These are phyloP conservation scores for Cyberlindnera saturnus DNA, from an alignment of 805 yeast species.

Conservation along the genomic window DNA sequence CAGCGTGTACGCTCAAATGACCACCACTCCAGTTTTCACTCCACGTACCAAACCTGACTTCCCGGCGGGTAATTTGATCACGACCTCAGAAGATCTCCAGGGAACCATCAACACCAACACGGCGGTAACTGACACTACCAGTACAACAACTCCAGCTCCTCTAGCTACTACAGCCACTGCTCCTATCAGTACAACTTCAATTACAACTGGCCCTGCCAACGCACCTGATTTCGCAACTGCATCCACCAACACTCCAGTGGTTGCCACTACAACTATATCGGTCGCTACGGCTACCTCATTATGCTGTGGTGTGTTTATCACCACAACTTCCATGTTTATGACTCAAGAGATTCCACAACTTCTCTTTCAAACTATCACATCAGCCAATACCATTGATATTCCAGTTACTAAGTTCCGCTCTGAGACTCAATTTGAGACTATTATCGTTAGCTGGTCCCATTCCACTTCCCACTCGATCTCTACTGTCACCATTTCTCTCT, in stretches of 20 bases:
- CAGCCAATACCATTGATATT: slow-evolving; percentile 1
- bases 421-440: slow-evolving; percentile 2
- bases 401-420: slow-evolving; percentile 5
- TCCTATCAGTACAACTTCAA: slow-evolving; percentile 4
- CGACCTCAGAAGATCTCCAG: slow-evolving; percentile 10
- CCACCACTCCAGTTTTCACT: slow-evolving; percentile 11
- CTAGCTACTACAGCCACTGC: neutral
- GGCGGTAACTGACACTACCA: slow-evolving; percentile 2
- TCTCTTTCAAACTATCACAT: slow-evolving; percentile 2
- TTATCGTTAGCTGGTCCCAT: slow-evolving; percentile 1
- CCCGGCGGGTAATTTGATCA: slow-evolving; percentile 12
- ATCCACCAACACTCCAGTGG: slow-evolving; percentile 1
- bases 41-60: slow-evolving; percentile 17
- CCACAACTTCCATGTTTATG: slow-evolving; percentile 15
- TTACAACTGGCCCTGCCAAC: slow-evolving; percentile 2
- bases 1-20: neutral
- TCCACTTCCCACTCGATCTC: slow-evolving; percentile 9
- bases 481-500: slow-evolving; percentile 9
- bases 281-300: slow-evolving; percentile 15
- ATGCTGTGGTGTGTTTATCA: slow-evolving; percentile 3
- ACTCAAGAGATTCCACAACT: neutral
- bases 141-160: neutral
- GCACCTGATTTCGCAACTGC: slow-evolving; percentile 1
- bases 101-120: slow-evolving; percentile 18
- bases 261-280: slow-evolving; percentile 11